phyloP scores from a whole-genome alignment of 805 yeast species.

The Candida sphagnicola region DNA sequence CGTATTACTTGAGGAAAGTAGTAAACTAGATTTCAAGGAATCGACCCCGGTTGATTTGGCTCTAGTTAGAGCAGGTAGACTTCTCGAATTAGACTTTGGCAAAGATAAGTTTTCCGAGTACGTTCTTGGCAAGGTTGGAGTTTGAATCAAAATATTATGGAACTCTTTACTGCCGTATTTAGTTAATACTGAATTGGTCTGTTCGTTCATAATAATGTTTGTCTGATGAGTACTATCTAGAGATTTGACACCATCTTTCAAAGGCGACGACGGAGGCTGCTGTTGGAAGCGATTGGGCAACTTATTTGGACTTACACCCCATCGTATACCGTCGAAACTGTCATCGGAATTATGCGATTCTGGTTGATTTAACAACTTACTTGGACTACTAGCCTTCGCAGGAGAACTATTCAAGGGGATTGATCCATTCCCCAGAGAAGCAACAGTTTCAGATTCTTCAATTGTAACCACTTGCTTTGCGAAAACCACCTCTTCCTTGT shows the following conservation, averaged over 20 bases:
- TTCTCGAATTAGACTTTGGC: constrained; percentile 10
- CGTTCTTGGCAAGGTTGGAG: constrained; percentile 34
- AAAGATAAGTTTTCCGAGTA: constrained; percentile 18
- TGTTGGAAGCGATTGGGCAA: constrained; percentile 12
- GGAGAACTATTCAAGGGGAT: background rate
- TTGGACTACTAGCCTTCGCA: constrained; percentile 2
- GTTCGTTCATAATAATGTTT: constrained; percentile 21
- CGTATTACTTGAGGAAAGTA: constrained; percentile 9
- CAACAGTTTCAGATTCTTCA: background rate
- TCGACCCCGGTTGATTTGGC: constrained; percentile 33
- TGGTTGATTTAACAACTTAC: constrained; percentile 2
- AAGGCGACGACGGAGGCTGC: constrained; percentile 41
- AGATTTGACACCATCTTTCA: constrained; percentile 16
- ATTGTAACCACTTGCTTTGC: background rate
- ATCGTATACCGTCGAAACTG: constrained; percentile 40
- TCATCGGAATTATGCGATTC: constrained; percentile 39
- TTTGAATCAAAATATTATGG: constrained; percentile 23
- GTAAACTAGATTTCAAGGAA: constrained; percentile 3
- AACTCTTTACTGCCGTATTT: constrained; percentile 39
- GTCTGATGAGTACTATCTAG: background rate
- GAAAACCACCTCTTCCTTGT: constrained; percentile 1
- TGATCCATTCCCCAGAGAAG: background rate
- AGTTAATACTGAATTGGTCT: constrained; percentile 32
- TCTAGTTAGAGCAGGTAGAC: constrained; percentile 33
- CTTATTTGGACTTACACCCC: constrained; percentile 40